A percentile compares a stretch with the other conserved stretches of the same genome.
phyloP scores from a whole-genome alignment of 2,329 filamentous ascomycete genomes.

The Neurospora sp. region DNA sequence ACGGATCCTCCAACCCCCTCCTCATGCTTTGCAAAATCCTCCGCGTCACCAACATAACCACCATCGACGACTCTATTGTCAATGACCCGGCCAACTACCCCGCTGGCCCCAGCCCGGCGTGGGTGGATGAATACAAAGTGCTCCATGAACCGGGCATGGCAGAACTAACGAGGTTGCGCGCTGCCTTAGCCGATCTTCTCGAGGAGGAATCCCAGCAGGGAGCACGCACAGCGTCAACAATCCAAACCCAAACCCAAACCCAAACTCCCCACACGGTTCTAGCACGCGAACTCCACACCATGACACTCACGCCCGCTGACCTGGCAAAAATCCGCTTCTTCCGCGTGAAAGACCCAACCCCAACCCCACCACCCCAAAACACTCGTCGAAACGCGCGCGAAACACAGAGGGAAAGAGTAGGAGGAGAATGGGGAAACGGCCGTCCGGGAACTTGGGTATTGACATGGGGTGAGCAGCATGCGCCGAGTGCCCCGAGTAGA shows the following conservation, averaged over 20 bases:
- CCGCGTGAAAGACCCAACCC: not conserved
- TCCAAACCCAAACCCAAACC: not conserved
- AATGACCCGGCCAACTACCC: not conserved
- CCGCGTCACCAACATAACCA: not conserved
- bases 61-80: not conserved
- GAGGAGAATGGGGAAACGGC: not conserved
- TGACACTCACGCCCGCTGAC: not conserved
- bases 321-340: not conserved
- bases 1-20: not conserved
- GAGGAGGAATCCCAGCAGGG: too few species aligned
- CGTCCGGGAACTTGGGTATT: not conserved
- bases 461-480: too few species aligned
- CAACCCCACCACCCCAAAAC: not conserved
- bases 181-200: too few species aligned
- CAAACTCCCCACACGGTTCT: not conserved
- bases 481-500: not conserved
- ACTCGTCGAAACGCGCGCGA: not conserved
- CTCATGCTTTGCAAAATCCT: not conserved
- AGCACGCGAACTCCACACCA: not conserved
- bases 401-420: not conserved
- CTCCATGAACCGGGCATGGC: not conserved
- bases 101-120: not conserved
- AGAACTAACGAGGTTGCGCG: rapidly evolving
- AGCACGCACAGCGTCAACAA: not conserved
- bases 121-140: not conserved